Evolutionary conservation across 192 early-diverging fungal species (phyloP).

Genomic region (Backusella tarrabulga): DNA sequence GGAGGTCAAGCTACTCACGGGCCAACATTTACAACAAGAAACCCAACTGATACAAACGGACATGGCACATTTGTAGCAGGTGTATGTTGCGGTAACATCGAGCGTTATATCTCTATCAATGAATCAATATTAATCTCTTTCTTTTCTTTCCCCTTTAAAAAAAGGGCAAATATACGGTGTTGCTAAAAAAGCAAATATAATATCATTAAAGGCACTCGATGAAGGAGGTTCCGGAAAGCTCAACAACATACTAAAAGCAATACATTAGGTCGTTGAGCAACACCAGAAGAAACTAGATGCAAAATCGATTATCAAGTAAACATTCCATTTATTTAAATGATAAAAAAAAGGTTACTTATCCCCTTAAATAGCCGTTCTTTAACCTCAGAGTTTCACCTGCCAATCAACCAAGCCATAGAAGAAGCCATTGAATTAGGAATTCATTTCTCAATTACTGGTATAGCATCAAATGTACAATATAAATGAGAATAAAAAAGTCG

Average conservation of each 20-base stretch:
- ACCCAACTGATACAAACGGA: conserved; percentile 41
- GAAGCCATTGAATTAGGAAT: conserved; percentile 43
- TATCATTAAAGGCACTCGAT: conserved; percentile 51
- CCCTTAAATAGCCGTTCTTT: conserved; percentile 24
- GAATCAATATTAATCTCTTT: neutral
- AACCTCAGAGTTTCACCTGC: conserved; percentile 38
- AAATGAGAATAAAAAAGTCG: neutral
- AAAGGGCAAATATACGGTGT: conserved; percentile 44
- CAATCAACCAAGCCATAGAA: conserved; percentile 41
- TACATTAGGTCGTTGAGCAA: conserved; percentile 48
- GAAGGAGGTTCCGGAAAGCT: conserved; percentile 40
- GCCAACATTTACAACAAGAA: conserved; percentile 26
- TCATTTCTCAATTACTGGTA: conserved; percentile 44
- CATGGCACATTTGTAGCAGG: conserved; percentile 58
- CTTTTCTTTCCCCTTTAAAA: neutral
- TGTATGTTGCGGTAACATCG: conserved; percentile 38
- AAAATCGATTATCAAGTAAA: neutral
- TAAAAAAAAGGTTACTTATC: neutral
- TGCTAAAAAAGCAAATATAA: conserved; percentile 49
- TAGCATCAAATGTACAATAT: neutral
- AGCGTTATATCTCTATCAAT: neutral
- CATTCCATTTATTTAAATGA: neutral
- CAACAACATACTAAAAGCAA: conserved; percentile 41
- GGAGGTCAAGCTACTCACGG: conserved; percentile 38
- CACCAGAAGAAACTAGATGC: neutral